phyloP scores from a whole-genome alignment of 108 stramenopile species.

The Bacterosira constricta region DNA sequence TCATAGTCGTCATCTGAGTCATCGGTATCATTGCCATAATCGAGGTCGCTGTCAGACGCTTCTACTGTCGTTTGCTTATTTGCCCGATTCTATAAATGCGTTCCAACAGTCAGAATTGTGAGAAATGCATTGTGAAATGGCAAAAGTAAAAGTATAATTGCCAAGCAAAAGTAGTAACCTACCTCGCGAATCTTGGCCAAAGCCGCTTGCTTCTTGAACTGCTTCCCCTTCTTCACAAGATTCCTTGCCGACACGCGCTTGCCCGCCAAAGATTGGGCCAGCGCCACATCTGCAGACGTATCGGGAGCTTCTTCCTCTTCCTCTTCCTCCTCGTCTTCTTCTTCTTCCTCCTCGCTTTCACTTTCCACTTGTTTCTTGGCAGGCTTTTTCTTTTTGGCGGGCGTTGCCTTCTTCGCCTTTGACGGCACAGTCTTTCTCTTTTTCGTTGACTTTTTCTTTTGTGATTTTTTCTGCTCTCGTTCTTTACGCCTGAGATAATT shows the following conservation, averaged over 20 bases:
- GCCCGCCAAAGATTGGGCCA: constrained; percentile 62
- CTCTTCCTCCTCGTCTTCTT: constrained; percentile 45
- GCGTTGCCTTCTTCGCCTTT: constrained; percentile 30
- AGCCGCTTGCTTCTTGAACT: constrained; percentile 78
- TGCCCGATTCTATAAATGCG: constrained; percentile 50
- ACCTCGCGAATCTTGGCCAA: constrained; percentile 77
- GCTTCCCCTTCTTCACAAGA: constrained; percentile 71
- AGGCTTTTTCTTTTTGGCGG: constrained; percentile 58
- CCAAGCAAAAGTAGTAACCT: no score
- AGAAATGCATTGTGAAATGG: neutral
- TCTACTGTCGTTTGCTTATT: constrained; percentile 48
- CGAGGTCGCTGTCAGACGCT: constrained; percentile 67
- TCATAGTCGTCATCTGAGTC: constrained; percentile 84
- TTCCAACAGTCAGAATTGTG: neutral
- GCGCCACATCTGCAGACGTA: constrained; percentile 58
- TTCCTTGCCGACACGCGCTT: constrained; percentile 72
- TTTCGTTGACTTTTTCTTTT: constrained; percentile 47
- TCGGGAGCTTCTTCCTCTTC: constrained; percentile 46
- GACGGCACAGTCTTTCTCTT: constrained; percentile 29
- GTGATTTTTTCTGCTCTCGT: constrained; percentile 42
- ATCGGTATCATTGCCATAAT: constrained; percentile 80
- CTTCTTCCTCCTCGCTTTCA: constrained; percentile 54
- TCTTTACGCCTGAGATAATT: constrained; percentile 38
- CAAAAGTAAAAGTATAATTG: neutral
- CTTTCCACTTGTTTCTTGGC: constrained; percentile 37